These are phyloP conservation scores for Roridomyces roridus DNA, from an alignment of 768 basidiomycete species.

Conservation along the genomic window DNA sequence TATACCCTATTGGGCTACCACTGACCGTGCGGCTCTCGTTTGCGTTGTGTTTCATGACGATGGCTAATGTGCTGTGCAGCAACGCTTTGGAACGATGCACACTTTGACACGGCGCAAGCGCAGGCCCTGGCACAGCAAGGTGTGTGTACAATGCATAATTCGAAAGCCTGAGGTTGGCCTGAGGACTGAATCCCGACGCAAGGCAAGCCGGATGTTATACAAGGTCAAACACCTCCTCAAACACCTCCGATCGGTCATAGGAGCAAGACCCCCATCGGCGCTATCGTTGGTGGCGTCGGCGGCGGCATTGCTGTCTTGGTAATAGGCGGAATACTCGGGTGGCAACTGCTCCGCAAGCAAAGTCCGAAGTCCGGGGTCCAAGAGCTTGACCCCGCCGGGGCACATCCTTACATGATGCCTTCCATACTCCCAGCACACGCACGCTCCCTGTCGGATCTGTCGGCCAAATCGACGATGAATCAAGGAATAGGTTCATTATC, in stretches of 20 bases:
- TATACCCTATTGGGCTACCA: constrained; percentile 55
- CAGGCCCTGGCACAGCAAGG: constrained; percentile 1
- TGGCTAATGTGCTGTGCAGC: constrained; percentile 36
- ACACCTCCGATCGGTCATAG: constrained; percentile 22
- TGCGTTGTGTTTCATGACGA: constrained; percentile 1
- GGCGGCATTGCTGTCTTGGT: constrained; percentile 44
- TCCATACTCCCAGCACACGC: constrained; percentile 19
- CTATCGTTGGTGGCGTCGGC: constrained; percentile 53
- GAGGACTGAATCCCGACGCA: background rate
- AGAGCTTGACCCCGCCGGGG: background rate
- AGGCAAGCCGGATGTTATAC: constrained; percentile 39
- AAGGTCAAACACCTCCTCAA: background rate
- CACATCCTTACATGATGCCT: background rate
- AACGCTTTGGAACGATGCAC: constrained; percentile 33
- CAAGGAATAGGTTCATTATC: constrained; percentile 1
- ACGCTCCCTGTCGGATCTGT: constrained; percentile 31
- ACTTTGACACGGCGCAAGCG: constrained; percentile 15
- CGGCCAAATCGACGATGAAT: constrained; percentile 25
- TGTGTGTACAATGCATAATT: background rate
- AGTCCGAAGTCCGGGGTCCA: background rate
- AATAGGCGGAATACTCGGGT: constrained; percentile 33
- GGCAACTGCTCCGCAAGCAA: background rate
- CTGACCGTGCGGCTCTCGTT: constrained; percentile 45
- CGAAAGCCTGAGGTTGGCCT: no score
- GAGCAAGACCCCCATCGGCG: constrained; percentile 36